phyloP scores from a whole-genome alignment of 129 eudicot genomes.

The Kitagawia praeruptora region DNA sequence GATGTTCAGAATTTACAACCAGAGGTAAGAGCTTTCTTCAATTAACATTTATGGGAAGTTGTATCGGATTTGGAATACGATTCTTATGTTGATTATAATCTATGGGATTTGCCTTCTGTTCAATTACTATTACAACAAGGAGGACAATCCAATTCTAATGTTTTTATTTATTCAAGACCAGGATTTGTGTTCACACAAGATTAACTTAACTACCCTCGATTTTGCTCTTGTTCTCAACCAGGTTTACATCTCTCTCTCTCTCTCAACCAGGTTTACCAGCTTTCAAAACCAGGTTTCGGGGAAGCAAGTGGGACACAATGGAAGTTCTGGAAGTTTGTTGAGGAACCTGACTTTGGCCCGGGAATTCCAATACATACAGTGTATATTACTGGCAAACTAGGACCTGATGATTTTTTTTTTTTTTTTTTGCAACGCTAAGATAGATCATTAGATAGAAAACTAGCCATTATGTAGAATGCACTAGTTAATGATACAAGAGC shows the following conservation, averaged over 20 bases:
- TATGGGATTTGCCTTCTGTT: too few species aligned
- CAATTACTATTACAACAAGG: constrained; percentile 17
- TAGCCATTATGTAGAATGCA: too few species aligned
- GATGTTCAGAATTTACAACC: too few species aligned
- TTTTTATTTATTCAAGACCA: constrained; percentile 30
- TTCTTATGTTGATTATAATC: too few species aligned
- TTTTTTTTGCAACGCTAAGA: too few species aligned
- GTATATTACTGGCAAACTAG: constrained; percentile 35
- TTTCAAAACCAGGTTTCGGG: too few species aligned
- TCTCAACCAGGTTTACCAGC: too few species aligned
- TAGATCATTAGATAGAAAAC: too few species aligned
- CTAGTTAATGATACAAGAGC: too few species aligned
- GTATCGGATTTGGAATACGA: too few species aligned
- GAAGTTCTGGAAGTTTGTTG: constrained; percentile 56
- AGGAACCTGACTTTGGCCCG: constrained; percentile 93
- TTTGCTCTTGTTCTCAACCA: constrained; percentile 41
- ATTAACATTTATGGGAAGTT: too few species aligned
- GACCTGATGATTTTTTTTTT: constrained; percentile 22
- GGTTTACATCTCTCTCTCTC: constrained; percentile 25
- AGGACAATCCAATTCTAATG: constrained; percentile 14
- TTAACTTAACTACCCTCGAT: constrained; percentile 44
- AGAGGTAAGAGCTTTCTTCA: too few species aligned
- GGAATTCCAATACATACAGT: constrained; percentile 48
- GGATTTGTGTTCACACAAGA: constrained; percentile 29
- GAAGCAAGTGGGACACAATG: constrained; percentile 27